Evolutionary conservation across 768 basidiomycete species (phyloP), one percentile per base, ranked within the genome.

Genomic region (Russula dissimulans): DNA sequence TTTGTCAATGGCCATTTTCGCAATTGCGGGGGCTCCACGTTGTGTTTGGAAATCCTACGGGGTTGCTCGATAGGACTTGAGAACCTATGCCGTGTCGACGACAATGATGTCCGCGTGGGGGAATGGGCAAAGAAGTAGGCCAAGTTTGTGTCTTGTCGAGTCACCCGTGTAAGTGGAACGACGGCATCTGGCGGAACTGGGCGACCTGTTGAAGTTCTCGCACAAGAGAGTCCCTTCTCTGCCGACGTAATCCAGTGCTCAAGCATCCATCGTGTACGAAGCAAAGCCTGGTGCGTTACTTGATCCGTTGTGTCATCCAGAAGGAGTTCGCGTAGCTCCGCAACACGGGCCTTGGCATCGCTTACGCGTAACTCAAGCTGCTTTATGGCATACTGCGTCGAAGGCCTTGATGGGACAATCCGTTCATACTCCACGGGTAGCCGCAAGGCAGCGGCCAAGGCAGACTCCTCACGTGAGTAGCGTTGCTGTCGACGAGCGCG

Each of bases 101-200:
- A 18, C 3, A 18, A n/a, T 8, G 57, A 17, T 44, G 41, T 59
- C 14, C 29, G 61, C 6, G 64, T 65, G 7, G 64, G 64, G n/a
- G 64, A 65, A 59, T 56, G 48, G 3, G 64, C 36, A 26, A 65
- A 65, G 54, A 65, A 65, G 22, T 57, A 38, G 14, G 64, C 57
- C 29, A 65, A 29, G 51, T 65, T 65, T 18, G 62, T 44, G 7
- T 63, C 56, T 39, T 22, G 54, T 42, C 63, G 56, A 52, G 60
- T 38, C 14, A 36, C 39, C 15, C 32, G 42, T 2, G 45, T 38
- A 10, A 46, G 26, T 10, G 46, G 38, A 22, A 36, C n/a, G 3
- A 43, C 8, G 10, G 31, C 12, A 8, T 43, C 51, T 22, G 26
- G 7, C 31, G 38, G 34, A 32, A 18, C 6, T 17, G 42, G 38